Evolutionary conservation across 257 asterid species (phyloP), one percentile per base, ranked within the genome.

Genomic region (Nyctanthes arbortristis): DNA sequence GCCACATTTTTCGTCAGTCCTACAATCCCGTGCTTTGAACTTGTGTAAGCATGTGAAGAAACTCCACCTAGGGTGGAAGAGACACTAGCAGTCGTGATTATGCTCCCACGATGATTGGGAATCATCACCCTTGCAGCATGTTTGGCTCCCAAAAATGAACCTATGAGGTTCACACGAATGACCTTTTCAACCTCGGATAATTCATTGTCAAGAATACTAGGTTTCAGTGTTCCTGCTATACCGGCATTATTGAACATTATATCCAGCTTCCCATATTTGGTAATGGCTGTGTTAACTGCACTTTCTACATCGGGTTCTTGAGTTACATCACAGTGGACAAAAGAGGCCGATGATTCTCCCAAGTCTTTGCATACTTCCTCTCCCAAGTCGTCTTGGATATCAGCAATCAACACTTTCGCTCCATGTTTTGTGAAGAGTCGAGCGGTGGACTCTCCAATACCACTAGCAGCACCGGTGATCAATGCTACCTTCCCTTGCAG

Each of bases 211-310:
- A 76, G 9, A 8, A 83, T 79, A 75, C 84, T 24, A 55, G 3
- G 20, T 32, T 3, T 2, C 5, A 2, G 62, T 28, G 4, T 67
- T 71, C 16, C 75, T 5, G 49, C 18, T 36, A 84, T 43, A 1
- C 89, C 90, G 0, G 86, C 93, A 22, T 87, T 84, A 75, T 80
- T 84, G 63, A 58, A 72, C 87, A 87, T 78, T 39, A 84, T 70
- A 81, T 87, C 90, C 1, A 87, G 85, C 8, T 68, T 47, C 0
- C 93, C 88, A 39, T 52, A 71, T 34, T 61, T 78, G 71, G 82
- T 11, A 0, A 84, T 33, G 25, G 88, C 45, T 3, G 74, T 4
- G 31, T 78, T 79, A 2, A 87, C 49, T 0, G 82, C 67, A 22
- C 67, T 35, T n/a, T 2, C 27, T 30, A 87, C 32, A 4, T 84